A percentile compares a stretch with the other conserved stretches of the same genome.
Conservation (phyloP, 495 filamentous ascomycete genomes). For the Friedmanniomyces simplex region DNA sequence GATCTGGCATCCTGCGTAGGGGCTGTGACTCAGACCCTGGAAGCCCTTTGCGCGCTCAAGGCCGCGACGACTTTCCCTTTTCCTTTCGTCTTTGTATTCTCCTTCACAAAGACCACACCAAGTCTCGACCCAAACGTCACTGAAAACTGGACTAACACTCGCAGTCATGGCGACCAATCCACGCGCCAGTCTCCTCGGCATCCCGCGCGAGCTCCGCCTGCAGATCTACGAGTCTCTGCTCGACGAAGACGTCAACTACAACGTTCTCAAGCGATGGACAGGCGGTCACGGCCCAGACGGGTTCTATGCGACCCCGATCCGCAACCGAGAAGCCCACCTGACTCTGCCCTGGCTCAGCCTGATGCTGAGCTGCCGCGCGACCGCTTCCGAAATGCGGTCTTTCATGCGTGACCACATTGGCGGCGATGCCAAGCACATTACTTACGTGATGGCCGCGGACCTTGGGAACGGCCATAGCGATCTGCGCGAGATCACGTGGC, state of each 20-base stretch:
- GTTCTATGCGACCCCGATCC: background rate
- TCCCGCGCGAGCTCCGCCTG: background rate
- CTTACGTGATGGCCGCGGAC: background rate
- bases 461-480: background rate
- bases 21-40: no score
- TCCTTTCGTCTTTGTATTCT: no score
- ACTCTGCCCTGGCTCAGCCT: background rate
- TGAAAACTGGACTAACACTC: background rate
- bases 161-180: background rate
- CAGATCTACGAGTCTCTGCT: background rate
- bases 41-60: no score
- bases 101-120: no score
- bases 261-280: background rate
- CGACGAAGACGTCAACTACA: background rate
- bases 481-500: background rate
- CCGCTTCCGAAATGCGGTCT: background rate
- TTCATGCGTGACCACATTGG: background rate
- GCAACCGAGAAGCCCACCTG: background rate
- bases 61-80: no score
- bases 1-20: no score
- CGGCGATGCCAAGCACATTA: background rate
- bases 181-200: conserved; percentile 1
- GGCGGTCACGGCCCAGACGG: background rate
- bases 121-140: no score
- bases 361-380: background rate